phyloP scores from a whole-genome alignment of 768 basidiomycete species.

The Mycena vulgaris region DNA sequence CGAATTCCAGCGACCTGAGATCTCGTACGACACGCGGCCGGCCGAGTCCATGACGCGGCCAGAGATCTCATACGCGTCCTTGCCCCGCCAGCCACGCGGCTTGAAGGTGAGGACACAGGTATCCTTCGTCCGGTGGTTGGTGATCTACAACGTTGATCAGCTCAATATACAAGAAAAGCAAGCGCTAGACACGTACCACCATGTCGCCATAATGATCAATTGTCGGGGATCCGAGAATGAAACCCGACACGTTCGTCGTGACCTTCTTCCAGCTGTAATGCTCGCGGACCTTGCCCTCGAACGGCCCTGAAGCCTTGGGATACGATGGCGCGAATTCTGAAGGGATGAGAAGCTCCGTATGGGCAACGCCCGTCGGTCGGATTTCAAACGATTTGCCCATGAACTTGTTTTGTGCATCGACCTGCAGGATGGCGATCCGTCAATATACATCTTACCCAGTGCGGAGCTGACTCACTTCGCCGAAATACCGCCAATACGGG shows the following conservation, averaged over 20 bases:
- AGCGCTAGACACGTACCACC: conserved; percentile 70
- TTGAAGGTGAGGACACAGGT: conserved; percentile 94
- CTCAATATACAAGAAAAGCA: conserved; percentile 3
- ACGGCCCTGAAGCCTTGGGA: conserved; percentile 66
- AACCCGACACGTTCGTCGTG: conserved; percentile 91
- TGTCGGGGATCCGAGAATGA: conserved; percentile 90
- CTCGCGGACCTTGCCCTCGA: conserved; percentile 77
- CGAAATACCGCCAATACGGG: conserved; percentile 91
- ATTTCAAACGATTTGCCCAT: conserved; percentile 98
- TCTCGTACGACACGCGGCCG: conserved; percentile 84
- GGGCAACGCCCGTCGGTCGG: conserved; percentile 94
- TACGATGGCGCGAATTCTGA: conserved; percentile 74
- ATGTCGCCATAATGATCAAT: conserved; percentile 98
- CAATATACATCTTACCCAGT: neutral
- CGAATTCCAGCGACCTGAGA: conserved; percentile 96
- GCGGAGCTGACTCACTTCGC: conserved; percentile 68
- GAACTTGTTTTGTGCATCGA: conserved; percentile 97
- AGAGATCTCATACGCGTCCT: conserved; percentile 93
- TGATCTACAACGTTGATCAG: conserved; percentile 62
- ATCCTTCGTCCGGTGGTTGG: conserved; percentile 93
- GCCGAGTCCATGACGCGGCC: conserved; percentile 81
- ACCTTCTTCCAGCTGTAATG: conserved; percentile 98
- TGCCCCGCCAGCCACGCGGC: conserved; percentile 94
- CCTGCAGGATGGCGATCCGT: conserved; percentile 57
- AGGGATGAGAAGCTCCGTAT: conserved; percentile 86